phyloP scores from a whole-genome alignment of 2,329 filamentous ascomycete genomes.

The Aspergillus sp. region DNA sequence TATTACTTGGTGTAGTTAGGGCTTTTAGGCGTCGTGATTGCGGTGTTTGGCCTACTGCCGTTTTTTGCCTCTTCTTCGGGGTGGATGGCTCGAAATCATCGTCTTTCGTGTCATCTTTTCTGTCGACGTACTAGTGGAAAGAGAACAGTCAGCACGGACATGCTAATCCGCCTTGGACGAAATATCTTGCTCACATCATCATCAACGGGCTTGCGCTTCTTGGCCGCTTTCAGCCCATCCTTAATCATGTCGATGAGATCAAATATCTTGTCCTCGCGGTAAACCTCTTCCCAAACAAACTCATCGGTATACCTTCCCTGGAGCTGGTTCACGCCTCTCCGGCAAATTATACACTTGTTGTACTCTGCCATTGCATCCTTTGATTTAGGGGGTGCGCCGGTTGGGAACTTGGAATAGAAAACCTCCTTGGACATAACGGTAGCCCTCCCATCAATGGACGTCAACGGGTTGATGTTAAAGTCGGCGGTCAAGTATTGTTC shows the following conservation, averaged over 20 bases:
- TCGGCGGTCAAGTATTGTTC: conserved; percentile 86
- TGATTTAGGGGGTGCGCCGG: conserved; percentile 62
- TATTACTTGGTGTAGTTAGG: conserved; percentile 56
- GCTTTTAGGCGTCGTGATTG: conserved; percentile 34
- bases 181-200: conserved; percentile 24
- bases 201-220: conserved; percentile 42
- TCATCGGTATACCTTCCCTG: conserved; percentile 88
- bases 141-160: conserved; percentile 6
- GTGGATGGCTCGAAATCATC: conserved; percentile 36
- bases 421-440: conserved; percentile 63
- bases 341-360: conserved; percentile 83
- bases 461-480: conserved; percentile 78
- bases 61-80: conserved; percentile 51
- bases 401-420: conserved; percentile 64
- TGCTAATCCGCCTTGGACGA: neutral
- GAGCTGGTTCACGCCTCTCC: conserved; percentile 78
- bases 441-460: conserved; percentile 85
- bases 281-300: conserved; percentile 84
- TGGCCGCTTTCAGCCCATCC: conserved; percentile 55
- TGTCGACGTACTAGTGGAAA: conserved; percentile 28
- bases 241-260: conserved; percentile 60
- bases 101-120: conserved; percentile 21
- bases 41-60: conserved; percentile 36
- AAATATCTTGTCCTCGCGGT: conserved; percentile 57
- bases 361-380: conserved; percentile 55